Evolutionary conservation across 2,329 filamentous ascomycete species (phyloP), one percentile per base, ranked within the genome.

Genomic region (Ophiostoma ips): DNA sequence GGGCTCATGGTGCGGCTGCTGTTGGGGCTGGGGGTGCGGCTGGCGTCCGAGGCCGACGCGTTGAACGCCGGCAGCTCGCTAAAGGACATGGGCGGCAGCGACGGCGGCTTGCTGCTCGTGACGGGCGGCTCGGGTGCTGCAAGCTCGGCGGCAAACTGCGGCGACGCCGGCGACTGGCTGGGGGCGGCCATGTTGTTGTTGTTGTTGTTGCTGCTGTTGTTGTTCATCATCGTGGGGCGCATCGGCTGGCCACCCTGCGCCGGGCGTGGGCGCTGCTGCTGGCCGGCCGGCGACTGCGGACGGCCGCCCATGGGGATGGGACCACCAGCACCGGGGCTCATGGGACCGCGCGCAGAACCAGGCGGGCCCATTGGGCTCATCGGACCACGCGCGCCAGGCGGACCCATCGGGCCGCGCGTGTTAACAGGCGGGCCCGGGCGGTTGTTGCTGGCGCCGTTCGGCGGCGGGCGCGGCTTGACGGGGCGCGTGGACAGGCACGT

Each of bases 401-500:
- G 67, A 3, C 63, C 66, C 64, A 66, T 68, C 21, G 68, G 64
- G 37, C 60, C 59, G 13, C 46, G 41, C 16, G 30, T 21, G 43
- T 43, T 46, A 9, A 53, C 38, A 5, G 48, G 52, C 13, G 45
- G 38, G 12, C 43, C 61, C 57, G 53, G 69, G 48, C 56, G 56
- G 16, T n/a, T 30, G 15, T 40, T n/a, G n/a, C n/a, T n/a, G n/a
- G n/a, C 50, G 21, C 70, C 70, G 31, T 69, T 68, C 49, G 66
- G 70, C 18, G 69, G 70, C 37, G 77, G 71, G 43, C 88, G 83
- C 44, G 89, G 87, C 71, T 94, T 95, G 55, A 96, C 84, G 16
- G 90, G 87, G 46, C 88, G 82, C 52, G 87, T 85, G 13, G 92
- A 96, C 46, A 98, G 75, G 68, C 92, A 98, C 35, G 89, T 95